Base-by-base conservation (phyloP, 23 red algal genomes). In the Agarophyton chilense region DNA sequence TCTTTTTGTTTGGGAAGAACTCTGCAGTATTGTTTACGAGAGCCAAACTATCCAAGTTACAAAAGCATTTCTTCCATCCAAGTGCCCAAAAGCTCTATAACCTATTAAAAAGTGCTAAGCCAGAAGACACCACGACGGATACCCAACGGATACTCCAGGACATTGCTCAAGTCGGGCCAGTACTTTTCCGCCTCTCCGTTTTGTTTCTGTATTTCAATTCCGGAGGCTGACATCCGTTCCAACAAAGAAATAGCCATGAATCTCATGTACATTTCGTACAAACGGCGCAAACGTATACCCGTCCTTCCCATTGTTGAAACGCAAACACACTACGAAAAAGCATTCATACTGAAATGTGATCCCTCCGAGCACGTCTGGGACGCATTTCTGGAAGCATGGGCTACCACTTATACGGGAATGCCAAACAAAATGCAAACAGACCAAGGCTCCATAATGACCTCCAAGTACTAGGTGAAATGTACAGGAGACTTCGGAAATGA, bases 331-430 rank as follows among this genome's bases (percentile, higher is more conserved):
- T 89, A 76, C 58, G 68, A 89, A 35, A 78, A 76, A 36, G 67
- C 84, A 25, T 36, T 78, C 21, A 29, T 78, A 5, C 67, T 89
- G 5, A 76, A 78, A 77, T 67, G 84, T 0, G 52, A 89, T 14
- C 46, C 68, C 8, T 13, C 84, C 5, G 19, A 11, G 21, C 19
- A 89, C 32, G 36, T 89, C 5, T 88, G 70, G 83, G 18, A 64
- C 28, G 84, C 84, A 13, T 89, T 89, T 72, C 11, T 89, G 13
- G 72, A 77, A 28, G 49, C 35, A 34, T 89, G 70, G 67, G 84
- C 70, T 7, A 58, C 72, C 7, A 50, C 60, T 29, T 89, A 77
- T 26, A 78, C 60, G 4, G 84, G 84, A 2, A 60, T 76, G n/a
- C 84, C 84, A 1, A 66, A 8, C 50, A 35, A 34, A 9, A 60